Base-by-base conservation (phyloP, 257 asterid genomes). In the Ligustrum vulgare region DNA sequence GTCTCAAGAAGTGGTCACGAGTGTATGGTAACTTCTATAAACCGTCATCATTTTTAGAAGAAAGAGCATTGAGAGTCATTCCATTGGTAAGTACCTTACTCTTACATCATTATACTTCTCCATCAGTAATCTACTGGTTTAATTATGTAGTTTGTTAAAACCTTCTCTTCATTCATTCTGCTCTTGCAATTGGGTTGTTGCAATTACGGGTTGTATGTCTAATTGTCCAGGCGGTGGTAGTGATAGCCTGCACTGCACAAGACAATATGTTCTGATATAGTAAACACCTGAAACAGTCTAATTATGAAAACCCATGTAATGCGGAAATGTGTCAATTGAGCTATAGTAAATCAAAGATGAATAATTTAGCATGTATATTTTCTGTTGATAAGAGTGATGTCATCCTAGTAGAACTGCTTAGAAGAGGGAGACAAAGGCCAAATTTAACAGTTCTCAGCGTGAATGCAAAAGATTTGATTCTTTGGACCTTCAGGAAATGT, bases 61-160 rank as follows among this genome's bases (percentile, higher is more conserved):
- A 95, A 82, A 90, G 99, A 81, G 98, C 98, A 83, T 77, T 78
- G 60, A 83, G 82, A 66, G 94, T 97, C 91, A 89, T 93, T 75
- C 97, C 89, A 23, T 80, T 95, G 98, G 99, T 95, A 93, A 87
- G 77, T 78, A 82, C 56, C 71, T 75, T 80, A 60, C 20, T 36
- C 22, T 15, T 68, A 37, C 63, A 22, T 31, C 66, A 20, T 35
- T n/a, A 51, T 43, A 28, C 39, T 73, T 71, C 20, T 36, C 7
- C 15, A 66, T 51, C 72, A 62, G 11, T 45, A 32, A 71, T 51
- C 71, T 32, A 3, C 8, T 43, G 10, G 32, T 47, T 22, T 28
- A 11, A 28, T 56, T 20, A 13, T 4, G 32, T 15, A n/a, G 36
- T 58, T 58, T 10, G n/a, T 51, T 51, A 51, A 18, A 18, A 16